These are phyloP conservation scores for Fagus sylvatica DNA, from an alignment of 306 rosid genomes.

Conservation along the genomic window DNA sequence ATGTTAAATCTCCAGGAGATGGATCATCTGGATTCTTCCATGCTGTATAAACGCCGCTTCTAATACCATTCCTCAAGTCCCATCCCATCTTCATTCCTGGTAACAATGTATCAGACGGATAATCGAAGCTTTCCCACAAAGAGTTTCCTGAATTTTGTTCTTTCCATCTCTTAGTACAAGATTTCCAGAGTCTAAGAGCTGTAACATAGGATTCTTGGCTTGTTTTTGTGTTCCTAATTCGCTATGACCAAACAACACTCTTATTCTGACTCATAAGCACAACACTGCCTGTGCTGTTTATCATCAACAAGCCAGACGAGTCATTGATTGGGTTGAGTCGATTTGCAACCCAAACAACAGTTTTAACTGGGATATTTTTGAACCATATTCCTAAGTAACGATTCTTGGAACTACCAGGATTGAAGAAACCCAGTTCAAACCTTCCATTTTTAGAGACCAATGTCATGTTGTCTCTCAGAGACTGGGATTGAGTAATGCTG, in stretches of 20 bases:
- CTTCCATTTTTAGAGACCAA: conserved; percentile 24
- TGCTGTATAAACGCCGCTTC: conserved; percentile 31
- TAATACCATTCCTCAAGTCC: conserved; percentile 39
- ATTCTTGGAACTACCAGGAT: conserved; percentile 28
- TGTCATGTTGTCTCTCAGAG: too few relatives aligned
- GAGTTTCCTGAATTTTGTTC: conserved; percentile 15
- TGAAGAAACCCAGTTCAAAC: conserved; percentile 45
- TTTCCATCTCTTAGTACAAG: conserved; percentile 40
- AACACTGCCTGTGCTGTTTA: conserved; percentile 22
- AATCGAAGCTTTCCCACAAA: conserved; percentile 68
- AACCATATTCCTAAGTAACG: conserved; percentile 56
- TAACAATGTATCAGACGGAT: conserved; percentile 58
- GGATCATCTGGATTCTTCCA: conserved; percentile 55
- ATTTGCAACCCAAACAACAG: conserved; percentile 68
- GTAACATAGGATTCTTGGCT: conserved; percentile 22
- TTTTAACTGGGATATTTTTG: conserved; percentile 22
- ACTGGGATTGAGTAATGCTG: too few relatives aligned
- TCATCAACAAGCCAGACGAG: conserved; percentile 35
- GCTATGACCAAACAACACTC: conserved; percentile 42
- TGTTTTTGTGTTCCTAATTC: conserved; percentile 5
- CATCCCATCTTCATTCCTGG: conserved; percentile 64
- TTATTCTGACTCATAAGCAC: conserved; percentile 21
- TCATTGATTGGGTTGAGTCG: conserved; percentile 37
- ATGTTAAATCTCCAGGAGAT: conserved; percentile 45
- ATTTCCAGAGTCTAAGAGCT: conserved; percentile 56